Evolutionary conservation across 2,329 filamentous ascomycete genomes (phyloP).

Genomic region (Phialemoniopsis sp.): DNA sequence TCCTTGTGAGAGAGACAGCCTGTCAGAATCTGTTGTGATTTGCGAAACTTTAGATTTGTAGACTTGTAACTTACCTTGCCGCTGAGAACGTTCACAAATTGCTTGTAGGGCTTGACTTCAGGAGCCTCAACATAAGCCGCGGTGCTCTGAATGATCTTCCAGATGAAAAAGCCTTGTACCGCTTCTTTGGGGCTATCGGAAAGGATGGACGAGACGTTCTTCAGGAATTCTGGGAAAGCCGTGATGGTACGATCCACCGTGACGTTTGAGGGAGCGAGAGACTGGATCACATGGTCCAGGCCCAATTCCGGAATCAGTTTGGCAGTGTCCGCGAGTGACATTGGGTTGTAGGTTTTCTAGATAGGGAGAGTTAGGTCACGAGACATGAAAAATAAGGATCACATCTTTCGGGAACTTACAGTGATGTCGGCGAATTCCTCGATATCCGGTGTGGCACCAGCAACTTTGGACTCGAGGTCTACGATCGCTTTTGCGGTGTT

Average conservation of each 20-base stretch:
- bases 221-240: constrained; percentile 55
- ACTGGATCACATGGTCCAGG: constrained; percentile 45
- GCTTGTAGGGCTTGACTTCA: constrained; percentile 52
- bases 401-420: constrained; percentile 8
- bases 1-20: constrained; percentile 28
- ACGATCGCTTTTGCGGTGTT: constrained; percentile 20
- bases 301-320: constrained; percentile 52
- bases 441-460: constrained; percentile 9
- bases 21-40: too few relatives aligned
- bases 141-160: constrained; percentile 57
- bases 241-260: constrained; percentile 52
- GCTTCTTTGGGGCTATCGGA: constrained; percentile 47
- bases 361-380: background rate
- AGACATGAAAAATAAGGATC: background rate
- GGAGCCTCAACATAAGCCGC: constrained; percentile 52
- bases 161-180: constrained; percentile 58
- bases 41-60: constrained; percentile 3
- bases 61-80: constrained; percentile 37
- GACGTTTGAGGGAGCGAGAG: constrained; percentile 45
- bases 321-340: constrained; percentile 49
- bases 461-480: constrained; percentile 12
- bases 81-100: constrained; percentile 56
- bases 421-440: constrained; percentile 11
- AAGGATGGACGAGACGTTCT: constrained; percentile 52
- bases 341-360: constrained; percentile 62